A percentile compares a stretch with the other conserved stretches of the same genome.
phyloP scores from a whole-genome alignment of 2,329 filamentous ascomycete genomes.

The Hypoxylon sp. region DNA sequence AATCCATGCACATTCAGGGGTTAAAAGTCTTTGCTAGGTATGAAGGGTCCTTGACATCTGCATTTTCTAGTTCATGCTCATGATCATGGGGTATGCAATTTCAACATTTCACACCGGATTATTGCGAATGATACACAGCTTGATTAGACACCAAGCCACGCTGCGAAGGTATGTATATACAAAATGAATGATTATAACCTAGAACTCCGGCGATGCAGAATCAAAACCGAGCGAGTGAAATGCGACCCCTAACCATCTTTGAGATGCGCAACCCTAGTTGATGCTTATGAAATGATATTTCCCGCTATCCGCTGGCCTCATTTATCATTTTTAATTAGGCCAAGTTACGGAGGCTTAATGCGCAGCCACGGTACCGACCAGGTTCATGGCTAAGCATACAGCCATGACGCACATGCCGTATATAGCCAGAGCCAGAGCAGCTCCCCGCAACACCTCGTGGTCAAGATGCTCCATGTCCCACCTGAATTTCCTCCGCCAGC shows the following conservation, averaged over 20 bases:
- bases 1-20: too few species aligned
- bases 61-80: too few species aligned
- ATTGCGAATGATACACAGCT: too few species aligned
- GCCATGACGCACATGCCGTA: conserved; percentile 92
- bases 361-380: conserved; percentile 72
- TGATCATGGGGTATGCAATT: too few species aligned
- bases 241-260: conserved; percentile 9
- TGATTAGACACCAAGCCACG: conserved; percentile 16
- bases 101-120: too few species aligned
- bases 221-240: conserved; percentile 23
- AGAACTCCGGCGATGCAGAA: conserved; percentile 37
- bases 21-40: too few species aligned
- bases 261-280: conserved; percentile 8
- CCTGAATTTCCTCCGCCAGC: conserved; percentile 65
- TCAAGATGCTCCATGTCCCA: conserved; percentile 71
- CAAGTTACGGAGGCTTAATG: conserved; percentile 54
- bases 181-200: conserved; percentile 16
- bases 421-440: conserved; percentile 77
- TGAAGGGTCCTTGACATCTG: too few species aligned
- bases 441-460: conserved; percentile 71
- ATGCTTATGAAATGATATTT: too few species aligned
- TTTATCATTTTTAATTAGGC: background rate
- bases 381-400: conserved; percentile 85
- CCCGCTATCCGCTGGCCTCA: too few species aligned
- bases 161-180: conserved; percentile 26